Base-by-base conservation (phyloP, 352 stramenopile genomes). In the Phytophthora hibernalis region DNA sequence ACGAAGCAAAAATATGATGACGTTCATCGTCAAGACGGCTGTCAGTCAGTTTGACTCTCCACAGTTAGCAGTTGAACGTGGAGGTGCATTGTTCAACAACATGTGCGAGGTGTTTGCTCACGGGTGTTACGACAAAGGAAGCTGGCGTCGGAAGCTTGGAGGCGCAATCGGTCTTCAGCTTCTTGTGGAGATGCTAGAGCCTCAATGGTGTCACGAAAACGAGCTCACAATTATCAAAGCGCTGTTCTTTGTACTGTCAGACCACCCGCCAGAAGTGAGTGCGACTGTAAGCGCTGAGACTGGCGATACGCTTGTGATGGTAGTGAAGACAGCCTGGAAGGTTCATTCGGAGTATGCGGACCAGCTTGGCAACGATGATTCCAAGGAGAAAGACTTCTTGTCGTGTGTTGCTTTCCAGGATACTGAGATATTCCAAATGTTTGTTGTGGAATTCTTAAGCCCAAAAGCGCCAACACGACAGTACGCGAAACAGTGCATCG, bases 381-480 rank as follows among this genome's bases (percentile, higher is more conserved):
- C 77, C 37, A 83, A 79, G 65, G 80, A 79, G 26, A 82, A 87
- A 18, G 76, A 88, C 30, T 93, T 92, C 18, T 52, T 80, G 51
- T 84, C 85, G 5, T 95, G 85, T 57, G 79, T 88, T 52, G 75
- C 83, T 13, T 93, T 95, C 40, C 87, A 93, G 59, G 83, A 96
- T 54, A 93, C 85, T 2, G 89, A 96, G 52, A 75, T 96, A 9
- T 88, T 96, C 26, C 86, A 95, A 57, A 88, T 95, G 66, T 83
- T 95, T 55, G 83, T 96, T n/a, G 86, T 95, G 26, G 87, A 96
- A 48, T 91, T 94, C 26, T 57, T 96, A 49, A 96, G 85, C 58
- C 63, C 85, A 11, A 92, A 91, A 40, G 67, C 83, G 1, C 77
- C 85, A n/a, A 78, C 87, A 47, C 76, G 89, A 28, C 61, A 80